Evolutionary conservation across 2,329 filamentous ascomycete genomes (phyloP).

Genomic region (Xylariaceae sp.): DNA sequence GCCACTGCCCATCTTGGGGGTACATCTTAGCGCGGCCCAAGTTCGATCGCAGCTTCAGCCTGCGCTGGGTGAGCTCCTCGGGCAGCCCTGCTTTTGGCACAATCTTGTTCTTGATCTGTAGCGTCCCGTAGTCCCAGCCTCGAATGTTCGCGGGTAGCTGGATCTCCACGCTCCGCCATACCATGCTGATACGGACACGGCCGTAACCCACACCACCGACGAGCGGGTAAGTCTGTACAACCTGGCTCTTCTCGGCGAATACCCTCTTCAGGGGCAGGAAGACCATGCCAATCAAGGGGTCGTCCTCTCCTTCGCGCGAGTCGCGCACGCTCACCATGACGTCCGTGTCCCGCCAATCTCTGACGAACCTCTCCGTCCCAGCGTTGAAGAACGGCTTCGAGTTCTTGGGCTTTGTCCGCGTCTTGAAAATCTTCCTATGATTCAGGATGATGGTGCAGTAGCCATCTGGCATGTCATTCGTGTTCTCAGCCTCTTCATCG

Average conservation of each 20-base stretch:
- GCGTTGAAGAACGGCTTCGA: slow-evolving; percentile 74
- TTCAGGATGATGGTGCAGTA: slow-evolving; percentile 71
- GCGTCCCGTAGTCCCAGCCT: slow-evolving; percentile 66
- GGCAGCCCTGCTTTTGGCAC: slow-evolving; percentile 39
- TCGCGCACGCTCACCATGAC: slow-evolving; percentile 63
- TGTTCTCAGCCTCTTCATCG: slow-evolving; percentile 51
- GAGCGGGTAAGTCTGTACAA: slow-evolving; percentile 59
- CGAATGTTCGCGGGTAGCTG: slow-evolving; percentile 50
- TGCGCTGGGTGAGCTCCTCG: slow-evolving; percentile 37
- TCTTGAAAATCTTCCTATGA: slow-evolving; percentile 61
- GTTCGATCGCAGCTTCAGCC: slow-evolving; percentile 53
- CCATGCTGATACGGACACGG: slow-evolving; percentile 59
- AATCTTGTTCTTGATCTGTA: slow-evolving; percentile 52
- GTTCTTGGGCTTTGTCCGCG: slow-evolving; percentile 70
- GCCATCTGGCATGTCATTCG: slow-evolving; percentile 57
- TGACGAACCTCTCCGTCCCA: slow-evolving; percentile 63
- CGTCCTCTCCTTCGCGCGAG: slow-evolving; percentile 59
- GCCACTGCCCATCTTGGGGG: slow-evolving; percentile 43
- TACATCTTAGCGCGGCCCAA: slow-evolving; percentile 53
- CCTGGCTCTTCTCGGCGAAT: slow-evolving; percentile 55
- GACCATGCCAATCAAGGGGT: slow-evolving; percentile 62
- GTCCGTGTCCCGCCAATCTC: slow-evolving; percentile 60
- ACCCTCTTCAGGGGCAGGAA: slow-evolving; percentile 58
- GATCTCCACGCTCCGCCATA: slow-evolving; percentile 63
- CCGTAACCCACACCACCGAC: slow-evolving; percentile 68